Base-by-base conservation (phyloP, 2,329 filamentous ascomycete species). In the Arthrobotrys iridis region DNA sequence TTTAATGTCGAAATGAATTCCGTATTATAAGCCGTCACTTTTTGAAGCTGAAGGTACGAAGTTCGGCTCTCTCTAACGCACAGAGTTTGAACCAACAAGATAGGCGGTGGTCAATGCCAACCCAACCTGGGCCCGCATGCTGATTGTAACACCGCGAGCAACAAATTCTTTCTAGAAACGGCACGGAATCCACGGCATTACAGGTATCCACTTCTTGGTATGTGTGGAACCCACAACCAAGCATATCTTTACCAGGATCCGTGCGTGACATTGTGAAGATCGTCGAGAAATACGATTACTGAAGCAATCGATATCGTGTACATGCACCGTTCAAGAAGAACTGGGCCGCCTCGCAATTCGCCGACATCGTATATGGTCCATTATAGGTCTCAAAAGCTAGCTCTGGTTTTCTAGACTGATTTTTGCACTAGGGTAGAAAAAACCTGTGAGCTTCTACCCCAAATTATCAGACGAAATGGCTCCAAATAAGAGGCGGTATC, bases 71-170 rank as follows among this genome's bases (percentile, higher is more conserved):
- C 11, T 26, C 10, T 41, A 33, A 24, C 41, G 20, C 18, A 30
- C 15, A 13, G 37, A 15, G 30, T 55, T 24, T 40, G 52, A 46
- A n/a, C n/a, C n/a, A n/a, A n/a, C n/a, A n/a, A n/a, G n/a, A 62
- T 60, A 52, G 37, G 45, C 43, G 45, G 55, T 68, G 63, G 71
- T 75, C 71, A 68, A 75, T 68, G 71, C 71, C 62, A 67, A 73
- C 60, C 68, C 37, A 18, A 63, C 71, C n/a, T n/a, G n/a, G n/a
- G n/a, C n/a, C 46, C 50, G 45, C 66, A 71, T 59, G 33, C 30
- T 40, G 22, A 57, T 15, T 57, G 26, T 57, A 20, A 57, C 37
- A 57, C 43, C 33, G 18, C 22, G 15, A 65, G 28, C 15, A 22
- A 52, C n/a, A 33, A 13, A 52, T 45, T 52, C 40, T 30, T 64